phyloP scores from a whole-genome alignment of 495 filamentous ascomycete genomes.

The Penicillium silybi region DNA sequence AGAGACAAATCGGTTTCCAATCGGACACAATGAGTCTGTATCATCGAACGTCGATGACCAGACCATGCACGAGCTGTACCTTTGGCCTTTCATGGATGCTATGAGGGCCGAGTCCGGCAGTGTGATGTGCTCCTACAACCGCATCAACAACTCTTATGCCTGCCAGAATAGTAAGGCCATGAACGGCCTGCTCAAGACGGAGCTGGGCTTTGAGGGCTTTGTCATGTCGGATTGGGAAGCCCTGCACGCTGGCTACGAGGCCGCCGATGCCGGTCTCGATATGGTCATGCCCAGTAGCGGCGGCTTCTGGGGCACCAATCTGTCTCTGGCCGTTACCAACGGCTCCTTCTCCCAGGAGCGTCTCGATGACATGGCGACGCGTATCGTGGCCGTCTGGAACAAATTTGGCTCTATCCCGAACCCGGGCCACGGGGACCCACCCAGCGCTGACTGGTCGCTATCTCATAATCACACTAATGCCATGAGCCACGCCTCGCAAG shows the following conservation, averaged over 20 bases:
- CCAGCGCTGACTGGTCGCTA: no score
- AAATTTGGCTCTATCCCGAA: no score
- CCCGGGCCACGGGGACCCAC: not conserved
- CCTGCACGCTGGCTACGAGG: slow-evolving; percentile 50
- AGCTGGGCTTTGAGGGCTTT: slow-evolving; percentile 61
- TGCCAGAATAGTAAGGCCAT: slow-evolving; percentile 57
- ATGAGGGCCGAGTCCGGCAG: slow-evolving; percentile 54
- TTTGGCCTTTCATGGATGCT: slow-evolving; percentile 59
- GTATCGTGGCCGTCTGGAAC: no score
- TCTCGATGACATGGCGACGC: slow-evolving; percentile 47
- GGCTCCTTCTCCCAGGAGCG: slow-evolving; percentile 38
- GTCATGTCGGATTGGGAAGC: slow-evolving; percentile 61
- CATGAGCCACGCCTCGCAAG: no score
- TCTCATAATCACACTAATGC: no score
- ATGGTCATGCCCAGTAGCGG: slow-evolving; percentile 61
- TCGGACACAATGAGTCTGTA: slow-evolving; percentile 38
- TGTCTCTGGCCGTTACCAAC: slow-evolving; percentile 39
- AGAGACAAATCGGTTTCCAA: slow-evolving; percentile 34
- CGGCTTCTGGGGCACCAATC: no score
- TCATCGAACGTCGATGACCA: slow-evolving; percentile 56
- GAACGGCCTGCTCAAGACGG: slow-evolving; percentile 58
- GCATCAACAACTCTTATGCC: slow-evolving; percentile 58
- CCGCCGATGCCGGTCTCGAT: slow-evolving; percentile 52
- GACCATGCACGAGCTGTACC: slow-evolving; percentile 72
- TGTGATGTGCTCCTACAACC: slow-evolving; percentile 67